These are phyloP conservation scores for Curvularia hawaiiensis DNA, from an alignment of 2,329 filamentous ascomycete species.

Conservation along the genomic window DNA sequence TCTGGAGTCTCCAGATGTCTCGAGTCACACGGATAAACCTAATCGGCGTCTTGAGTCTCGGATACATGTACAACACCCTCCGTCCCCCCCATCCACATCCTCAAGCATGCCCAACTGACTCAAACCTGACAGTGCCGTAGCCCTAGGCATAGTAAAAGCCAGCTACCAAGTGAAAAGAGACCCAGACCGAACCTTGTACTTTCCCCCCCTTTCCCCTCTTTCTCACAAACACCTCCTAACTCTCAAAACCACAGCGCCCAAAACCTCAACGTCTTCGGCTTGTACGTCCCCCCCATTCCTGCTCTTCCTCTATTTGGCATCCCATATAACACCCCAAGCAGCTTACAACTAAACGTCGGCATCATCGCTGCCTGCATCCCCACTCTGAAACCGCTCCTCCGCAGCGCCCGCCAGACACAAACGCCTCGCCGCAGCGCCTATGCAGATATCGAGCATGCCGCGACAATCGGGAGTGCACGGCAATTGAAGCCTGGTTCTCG, in stretches of 20 bases:
- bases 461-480: background rate
- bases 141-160: slow-evolving; percentile 1
- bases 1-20: slow-evolving; percentile 9
- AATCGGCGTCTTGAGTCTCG: slow-evolving; percentile 5
- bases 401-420: background rate
- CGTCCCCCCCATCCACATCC: too few relatives aligned
- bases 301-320: too few relatives aligned
- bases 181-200: background rate
- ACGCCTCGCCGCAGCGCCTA: background rate
- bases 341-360: slow-evolving; percentile 10
- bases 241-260: background rate
- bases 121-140: background rate
- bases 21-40: background rate
- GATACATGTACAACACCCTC: background rate
- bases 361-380: slow-evolving; percentile 11
- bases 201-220: background rate
- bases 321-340: background rate
- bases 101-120: background rate
- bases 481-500: background rate
- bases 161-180: slow-evolving; percentile 1
- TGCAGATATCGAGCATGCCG: slow-evolving; percentile 1
- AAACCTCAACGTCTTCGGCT: slow-evolving; percentile 1
- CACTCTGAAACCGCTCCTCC: slow-evolving; percentile 5
- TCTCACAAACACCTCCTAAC: background rate
- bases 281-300: background rate